These are phyloP conservation scores for Plantago elongata DNA, from an alignment of 257 asterid species.

Conservation along the genomic window DNA sequence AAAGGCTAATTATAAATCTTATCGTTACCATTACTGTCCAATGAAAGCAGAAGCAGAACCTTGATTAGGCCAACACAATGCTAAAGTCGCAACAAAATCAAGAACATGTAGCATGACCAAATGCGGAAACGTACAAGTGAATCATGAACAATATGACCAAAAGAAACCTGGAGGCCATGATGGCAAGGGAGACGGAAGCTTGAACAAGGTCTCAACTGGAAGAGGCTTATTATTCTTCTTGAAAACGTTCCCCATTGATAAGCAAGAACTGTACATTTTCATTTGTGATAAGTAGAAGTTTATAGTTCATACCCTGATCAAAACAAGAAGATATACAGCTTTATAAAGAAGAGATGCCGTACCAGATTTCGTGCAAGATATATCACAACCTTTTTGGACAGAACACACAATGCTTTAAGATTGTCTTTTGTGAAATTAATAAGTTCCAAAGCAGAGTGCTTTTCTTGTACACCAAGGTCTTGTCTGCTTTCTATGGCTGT, in stretches of 20 bases:
- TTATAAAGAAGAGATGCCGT: background rate
- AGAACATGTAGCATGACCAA: background rate
- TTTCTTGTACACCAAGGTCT: constrained; percentile 23
- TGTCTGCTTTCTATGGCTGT: background rate
- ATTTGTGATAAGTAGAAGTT: background rate
- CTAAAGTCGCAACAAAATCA: background rate
- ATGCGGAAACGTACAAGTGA: background rate
- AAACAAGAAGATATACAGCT: background rate
- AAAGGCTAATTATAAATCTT: too few relatives aligned
- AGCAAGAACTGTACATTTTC: background rate
- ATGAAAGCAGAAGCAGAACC: constrained; percentile 33
- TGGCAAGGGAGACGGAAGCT: constrained; percentile 64
- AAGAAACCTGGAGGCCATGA: constrained; percentile 72
- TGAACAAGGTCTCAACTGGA: constrained; percentile 47
- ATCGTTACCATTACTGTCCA: too few relatives aligned
- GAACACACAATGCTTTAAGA: constrained; percentile 22
- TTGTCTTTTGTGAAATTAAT: background rate
- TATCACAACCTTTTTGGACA: background rate
- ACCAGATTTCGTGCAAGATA: constrained; percentile 35
- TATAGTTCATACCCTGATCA: background rate
- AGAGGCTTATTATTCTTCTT: constrained; percentile 29
- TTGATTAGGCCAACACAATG: constrained; percentile 8
- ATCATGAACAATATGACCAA: background rate
- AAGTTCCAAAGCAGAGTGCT: background rate
- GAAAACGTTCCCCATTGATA: constrained; percentile 38